Conservation (phyloP, 768 basidiomycete species). For the Xerocomus brunneocitrinus region DNA sequence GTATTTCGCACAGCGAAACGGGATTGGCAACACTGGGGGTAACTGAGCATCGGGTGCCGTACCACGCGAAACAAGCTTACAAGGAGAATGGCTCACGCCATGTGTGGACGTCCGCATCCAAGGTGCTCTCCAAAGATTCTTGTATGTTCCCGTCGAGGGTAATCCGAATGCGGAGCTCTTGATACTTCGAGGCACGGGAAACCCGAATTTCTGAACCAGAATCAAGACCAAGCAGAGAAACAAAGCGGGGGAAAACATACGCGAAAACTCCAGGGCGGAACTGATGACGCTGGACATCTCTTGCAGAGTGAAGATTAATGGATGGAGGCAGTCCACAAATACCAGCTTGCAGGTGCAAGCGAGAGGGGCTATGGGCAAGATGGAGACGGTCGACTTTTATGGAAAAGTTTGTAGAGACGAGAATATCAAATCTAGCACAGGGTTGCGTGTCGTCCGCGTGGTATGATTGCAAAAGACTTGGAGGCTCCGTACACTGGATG, state of each 20-base stretch:
- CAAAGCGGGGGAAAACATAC: constrained; percentile 9
- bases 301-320: constrained; percentile 7
- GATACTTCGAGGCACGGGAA: constrained; percentile 19
- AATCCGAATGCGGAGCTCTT: constrained; percentile 23
- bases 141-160: constrained; percentile 27
- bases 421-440: constrained; percentile 34
- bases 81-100: constrained; percentile 30
- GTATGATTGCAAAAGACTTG: constrained; percentile 13
- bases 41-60: constrained; percentile 8
- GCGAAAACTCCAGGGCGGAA: constrained; percentile 24
- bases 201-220: constrained; percentile 20
- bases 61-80: constrained; percentile 10
- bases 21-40: constrained; percentile 13
- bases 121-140: constrained; percentile 26
- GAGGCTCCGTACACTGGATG: constrained; percentile 17
- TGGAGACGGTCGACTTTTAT: constrained; percentile 23
- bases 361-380: constrained; percentile 32
- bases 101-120: constrained; percentile 22
- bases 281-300: constrained; percentile 16
- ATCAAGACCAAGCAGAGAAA: background rate
- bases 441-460: constrained; percentile 30
- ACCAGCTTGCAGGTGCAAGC: constrained; percentile 23
- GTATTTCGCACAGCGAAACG: constrained; percentile 26
- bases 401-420: constrained; percentile 8
- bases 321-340: constrained; percentile 17